Evolutionary conservation across 2,329 filamentous ascomycete species (phyloP).

Genomic region (Thermomyces lanuginosus): DNA sequence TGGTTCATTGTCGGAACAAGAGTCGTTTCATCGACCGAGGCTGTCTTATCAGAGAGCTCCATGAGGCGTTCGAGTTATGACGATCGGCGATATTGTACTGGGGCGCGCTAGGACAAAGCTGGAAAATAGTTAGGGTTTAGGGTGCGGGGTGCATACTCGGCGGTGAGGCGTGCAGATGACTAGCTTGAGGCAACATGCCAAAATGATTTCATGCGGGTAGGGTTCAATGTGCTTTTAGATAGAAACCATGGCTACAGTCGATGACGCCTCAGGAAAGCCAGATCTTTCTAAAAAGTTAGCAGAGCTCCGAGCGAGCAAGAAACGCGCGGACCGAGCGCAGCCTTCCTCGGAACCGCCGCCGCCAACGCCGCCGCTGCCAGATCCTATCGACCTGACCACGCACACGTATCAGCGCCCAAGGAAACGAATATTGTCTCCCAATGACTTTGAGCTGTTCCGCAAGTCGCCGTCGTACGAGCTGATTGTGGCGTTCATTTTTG

Average conservation of each 20-base stretch:
- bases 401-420: conserved; percentile 51
- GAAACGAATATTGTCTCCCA: conserved; percentile 62
- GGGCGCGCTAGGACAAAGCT: too few species aligned
- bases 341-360: conserved; percentile 43
- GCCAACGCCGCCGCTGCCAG: conserved; percentile 55
- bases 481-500: conserved; percentile 71
- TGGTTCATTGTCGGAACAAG: too few species aligned
- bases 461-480: conserved; percentile 59
- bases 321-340: conserved; percentile 11
- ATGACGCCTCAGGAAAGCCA: conserved; percentile 6
- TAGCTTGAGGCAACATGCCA: too few species aligned
- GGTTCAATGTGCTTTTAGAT: too few species aligned
- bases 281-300: conserved; percentile 27
- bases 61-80: too few species aligned
- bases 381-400: conserved; percentile 45
- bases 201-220: too few species aligned
- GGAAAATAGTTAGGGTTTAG: too few species aligned
- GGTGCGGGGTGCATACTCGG: too few species aligned
- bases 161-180: too few species aligned
- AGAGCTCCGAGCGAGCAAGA: conserved; percentile 21
- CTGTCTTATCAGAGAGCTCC: too few species aligned
- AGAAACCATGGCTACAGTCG: conserved; percentile 7
- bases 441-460: conserved; percentile 70
- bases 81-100: too few species aligned
- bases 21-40: too few species aligned